A percentile compares a stretch with the other conserved stretches of the same genome.
Evolutionary conservation across 2,329 filamentous ascomycete genomes (phyloP).

Genomic region (Volutella citrinella): DNA sequence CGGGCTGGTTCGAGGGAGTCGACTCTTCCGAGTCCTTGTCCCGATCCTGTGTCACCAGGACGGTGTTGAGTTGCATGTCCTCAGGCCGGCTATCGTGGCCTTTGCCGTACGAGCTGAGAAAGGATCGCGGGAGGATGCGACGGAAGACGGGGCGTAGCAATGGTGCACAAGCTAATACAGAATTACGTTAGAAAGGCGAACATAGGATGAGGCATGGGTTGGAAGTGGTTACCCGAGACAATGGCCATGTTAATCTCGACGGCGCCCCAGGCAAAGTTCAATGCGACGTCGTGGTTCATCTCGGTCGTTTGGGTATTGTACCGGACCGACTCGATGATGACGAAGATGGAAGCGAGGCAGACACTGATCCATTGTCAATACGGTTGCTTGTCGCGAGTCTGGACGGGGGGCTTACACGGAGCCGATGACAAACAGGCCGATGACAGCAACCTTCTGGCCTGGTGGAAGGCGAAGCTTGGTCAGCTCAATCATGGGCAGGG

Average conservation of each 20-base stretch:
- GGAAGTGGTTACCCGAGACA: conserved; percentile 13
- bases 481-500: conserved; percentile 29
- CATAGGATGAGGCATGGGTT: too few relatives aligned
- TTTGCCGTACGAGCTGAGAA: conserved; percentile 19
- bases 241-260: conserved; percentile 22
- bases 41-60: too few relatives aligned
- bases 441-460: conserved; percentile 27
- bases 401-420: conserved; percentile 18
- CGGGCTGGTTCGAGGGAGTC: too few relatives aligned
- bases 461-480: conserved; percentile 25
- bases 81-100: too few relatives aligned
- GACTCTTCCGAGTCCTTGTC: too few relatives aligned
- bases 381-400: background rate
- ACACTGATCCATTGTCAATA: conserved; percentile 8
- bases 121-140: conserved; percentile 17
- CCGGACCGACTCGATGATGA: conserved; percentile 11
- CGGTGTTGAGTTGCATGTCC: too few relatives aligned
- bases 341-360: conserved; percentile 17
- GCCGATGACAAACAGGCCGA: conserved; percentile 27
- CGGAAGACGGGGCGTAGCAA: conserved; percentile 21
- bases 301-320: conserved; percentile 17
- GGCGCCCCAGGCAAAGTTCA: conserved; percentile 16
- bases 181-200: background rate
- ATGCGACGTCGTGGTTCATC: conserved; percentile 17
- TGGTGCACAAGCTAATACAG: conserved; percentile 19